Percentiles rank a stretch among this genome's conserved stretches.
Conservation (phyloP, 805 yeast genomes). For the Priceomyces fermenticarens region DNA sequence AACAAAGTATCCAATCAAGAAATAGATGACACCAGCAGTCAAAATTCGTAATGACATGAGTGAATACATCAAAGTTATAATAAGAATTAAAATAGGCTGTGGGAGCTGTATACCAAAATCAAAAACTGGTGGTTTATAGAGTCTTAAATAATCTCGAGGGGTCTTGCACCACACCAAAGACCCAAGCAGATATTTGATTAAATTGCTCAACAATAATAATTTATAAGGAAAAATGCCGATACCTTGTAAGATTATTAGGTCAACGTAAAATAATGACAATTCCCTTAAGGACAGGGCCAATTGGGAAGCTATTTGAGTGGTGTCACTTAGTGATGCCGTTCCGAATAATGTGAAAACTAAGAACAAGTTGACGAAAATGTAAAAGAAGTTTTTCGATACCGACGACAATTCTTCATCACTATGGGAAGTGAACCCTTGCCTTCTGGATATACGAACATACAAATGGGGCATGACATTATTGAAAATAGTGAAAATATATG, state of each 20-base stretch:
- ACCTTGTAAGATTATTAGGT: slow-evolving; percentile 76
- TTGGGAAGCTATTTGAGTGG: slow-evolving; percentile 83
- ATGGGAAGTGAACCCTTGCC: slow-evolving; percentile 87
- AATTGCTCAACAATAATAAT: slow-evolving; percentile 73
- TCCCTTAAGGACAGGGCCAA: slow-evolving; percentile 79
- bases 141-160: slow-evolving; percentile 73
- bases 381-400: slow-evolving; percentile 90
- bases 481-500: slow-evolving; percentile 82
- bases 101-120: slow-evolving; percentile 91
- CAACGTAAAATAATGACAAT: slow-evolving; percentile 85
- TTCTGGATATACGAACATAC: slow-evolving; percentile 75
- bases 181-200: slow-evolving; percentile 62
- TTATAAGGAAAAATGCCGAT: slow-evolving; percentile 89
- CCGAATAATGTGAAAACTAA: slow-evolving; percentile 93
- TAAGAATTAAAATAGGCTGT: slow-evolving; percentile 81
- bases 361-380: slow-evolving; percentile 89
- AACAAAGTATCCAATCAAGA: slow-evolving; percentile 80
- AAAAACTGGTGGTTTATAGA: slow-evolving; percentile 86
- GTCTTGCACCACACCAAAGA: slow-evolving; percentile 66
- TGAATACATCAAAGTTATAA: slow-evolving; percentile 82
- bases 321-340: slow-evolving; percentile 85
- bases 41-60: slow-evolving; percentile 86
- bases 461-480: slow-evolving; percentile 82
- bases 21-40: slow-evolving; percentile 79
- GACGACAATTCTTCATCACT: slow-evolving; percentile 91